A percentile compares a stretch with the other conserved stretches of the same genome.
Evolutionary conservation across 2,329 filamentous ascomycete species (phyloP).

Genomic region (Trichoderma cornu-damae): DNA sequence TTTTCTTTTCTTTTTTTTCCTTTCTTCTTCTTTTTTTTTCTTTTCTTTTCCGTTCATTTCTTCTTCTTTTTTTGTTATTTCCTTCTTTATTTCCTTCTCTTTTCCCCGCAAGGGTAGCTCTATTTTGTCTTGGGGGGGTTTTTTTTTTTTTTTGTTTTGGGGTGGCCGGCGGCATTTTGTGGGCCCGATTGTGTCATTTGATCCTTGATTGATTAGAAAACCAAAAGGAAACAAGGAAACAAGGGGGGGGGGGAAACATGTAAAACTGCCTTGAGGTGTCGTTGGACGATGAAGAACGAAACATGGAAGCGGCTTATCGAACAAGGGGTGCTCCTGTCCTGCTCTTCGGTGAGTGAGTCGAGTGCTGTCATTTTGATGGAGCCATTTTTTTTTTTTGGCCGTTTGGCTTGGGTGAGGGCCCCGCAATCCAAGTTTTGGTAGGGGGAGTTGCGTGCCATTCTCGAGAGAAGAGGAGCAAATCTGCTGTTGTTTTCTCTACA

Average conservation of each 20-base stretch:
- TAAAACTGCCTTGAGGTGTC: neutral
- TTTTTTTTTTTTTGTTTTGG: neutral
- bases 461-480: neutral
- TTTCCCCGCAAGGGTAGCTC: constrained; percentile 3
- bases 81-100: too few species aligned
- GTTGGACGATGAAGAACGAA: neutral
- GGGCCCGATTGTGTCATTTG: constrained; percentile 10
- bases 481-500: neutral
- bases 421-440: neutral
- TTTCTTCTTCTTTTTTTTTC: too few species aligned
- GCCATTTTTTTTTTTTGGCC: constrained; percentile 5
- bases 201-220: neutral
- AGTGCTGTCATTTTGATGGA: constrained; percentile 4
- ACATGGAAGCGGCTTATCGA: constrained; percentile 1
- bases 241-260: too few species aligned
- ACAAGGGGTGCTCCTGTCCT: neutral
- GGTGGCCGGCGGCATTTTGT: neutral
- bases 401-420: neutral
- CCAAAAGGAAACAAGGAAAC: neutral
- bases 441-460: neutral
- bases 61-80: too few species aligned
- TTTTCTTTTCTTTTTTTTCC: too few species aligned
- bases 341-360: constrained; percentile 10
- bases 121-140: constrained; percentile 1
- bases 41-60: too few species aligned